These are phyloP conservation scores for Tilletia caries DNA, from an alignment of 1,284 basidiomycete species.

Conservation along the genomic window DNA sequence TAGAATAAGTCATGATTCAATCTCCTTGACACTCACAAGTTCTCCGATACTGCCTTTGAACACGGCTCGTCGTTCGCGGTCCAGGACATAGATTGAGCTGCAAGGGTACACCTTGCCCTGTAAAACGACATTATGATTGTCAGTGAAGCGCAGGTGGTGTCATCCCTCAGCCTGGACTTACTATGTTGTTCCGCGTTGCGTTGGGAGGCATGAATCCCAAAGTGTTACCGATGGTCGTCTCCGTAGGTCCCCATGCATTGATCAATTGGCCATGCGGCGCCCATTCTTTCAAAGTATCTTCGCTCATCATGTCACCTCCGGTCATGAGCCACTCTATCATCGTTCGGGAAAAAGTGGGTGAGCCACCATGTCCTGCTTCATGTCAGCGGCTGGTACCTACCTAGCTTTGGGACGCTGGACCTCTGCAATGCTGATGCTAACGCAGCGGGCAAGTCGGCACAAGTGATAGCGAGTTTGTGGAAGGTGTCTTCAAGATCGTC, in stretches of 20 bases:
- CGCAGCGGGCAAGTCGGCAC: constrained; percentile 49
- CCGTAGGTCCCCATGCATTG: constrained; percentile 52
- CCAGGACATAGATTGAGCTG: constrained; percentile 23
- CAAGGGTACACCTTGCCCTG: constrained; percentile 9
- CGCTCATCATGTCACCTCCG: constrained; percentile 50
- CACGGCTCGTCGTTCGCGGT: constrained; percentile 9
- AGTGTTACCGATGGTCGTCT: constrained; percentile 52
- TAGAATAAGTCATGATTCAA: not conserved
- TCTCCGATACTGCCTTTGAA: constrained; percentile 43
- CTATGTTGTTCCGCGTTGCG: constrained; percentile 40
- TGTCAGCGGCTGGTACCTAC: not conserved
- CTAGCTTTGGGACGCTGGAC: constrained; percentile 33
- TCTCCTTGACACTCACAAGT: constrained; percentile 16
- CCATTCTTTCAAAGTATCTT: constrained; percentile 45
- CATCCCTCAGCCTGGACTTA: constrained; percentile 28
- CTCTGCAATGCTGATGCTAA: constrained; percentile 46
- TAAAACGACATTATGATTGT: constrained; percentile 27
- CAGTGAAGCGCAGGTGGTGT: not conserved
- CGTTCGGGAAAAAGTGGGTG: not conserved
- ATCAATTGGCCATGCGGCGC: constrained; percentile 39
- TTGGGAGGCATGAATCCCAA: constrained; percentile 37
- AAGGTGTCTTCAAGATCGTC: constrained; percentile 43
- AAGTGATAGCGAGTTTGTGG: constrained; percentile 39
- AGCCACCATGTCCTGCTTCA: too few species aligned
- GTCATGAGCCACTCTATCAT: constrained; percentile 49